Conservation (phyloP, 139 green algal genomes). For the Haematococcus lacustris region DNA sequence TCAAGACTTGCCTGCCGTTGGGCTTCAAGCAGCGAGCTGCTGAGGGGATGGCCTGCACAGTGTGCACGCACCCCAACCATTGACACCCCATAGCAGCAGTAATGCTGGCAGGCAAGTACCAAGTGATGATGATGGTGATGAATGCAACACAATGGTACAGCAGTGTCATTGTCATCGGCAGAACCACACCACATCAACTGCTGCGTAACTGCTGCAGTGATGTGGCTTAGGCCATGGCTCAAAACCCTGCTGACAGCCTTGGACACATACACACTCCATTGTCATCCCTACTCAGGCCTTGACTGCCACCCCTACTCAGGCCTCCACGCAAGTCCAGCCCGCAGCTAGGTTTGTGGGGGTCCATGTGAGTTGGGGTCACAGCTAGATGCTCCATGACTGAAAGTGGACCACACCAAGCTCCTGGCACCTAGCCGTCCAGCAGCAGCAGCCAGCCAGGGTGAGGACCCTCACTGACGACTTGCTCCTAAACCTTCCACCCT, state of each 20-base stretch:
- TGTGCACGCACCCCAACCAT: too few relatives aligned
- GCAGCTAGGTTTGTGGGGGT: too few relatives aligned
- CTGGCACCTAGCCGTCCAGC: not conserved
- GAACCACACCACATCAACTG: not conserved
- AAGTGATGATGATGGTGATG: not conserved
- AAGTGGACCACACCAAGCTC: too few relatives aligned
- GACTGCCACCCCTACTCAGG: too few relatives aligned
- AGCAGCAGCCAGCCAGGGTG: not conserved
- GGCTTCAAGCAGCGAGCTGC: constrained; percentile 16
- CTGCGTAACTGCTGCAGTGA: too few relatives aligned
- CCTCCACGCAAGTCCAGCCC: too few relatives aligned
- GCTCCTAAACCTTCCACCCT: not conserved
- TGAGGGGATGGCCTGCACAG: constrained; percentile 5
- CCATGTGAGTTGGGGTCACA: too few relatives aligned
- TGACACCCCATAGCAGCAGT: not conserved
- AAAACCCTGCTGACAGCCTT: too few relatives aligned
- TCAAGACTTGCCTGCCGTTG: constrained; percentile 11
- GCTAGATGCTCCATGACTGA: too few relatives aligned
- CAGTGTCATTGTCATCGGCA: not conserved
- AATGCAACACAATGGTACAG: not conserved
- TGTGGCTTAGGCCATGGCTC: too few relatives aligned
- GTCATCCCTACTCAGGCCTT: too few relatives aligned
- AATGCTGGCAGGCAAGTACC: not conserved
- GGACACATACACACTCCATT: too few relatives aligned
- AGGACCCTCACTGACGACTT: not conserved